Evolutionary conservation across 2,329 filamentous ascomycete species (phyloP), one percentile per base, ranked within the genome.

Genomic region (Curvularia verruculosa): DNA sequence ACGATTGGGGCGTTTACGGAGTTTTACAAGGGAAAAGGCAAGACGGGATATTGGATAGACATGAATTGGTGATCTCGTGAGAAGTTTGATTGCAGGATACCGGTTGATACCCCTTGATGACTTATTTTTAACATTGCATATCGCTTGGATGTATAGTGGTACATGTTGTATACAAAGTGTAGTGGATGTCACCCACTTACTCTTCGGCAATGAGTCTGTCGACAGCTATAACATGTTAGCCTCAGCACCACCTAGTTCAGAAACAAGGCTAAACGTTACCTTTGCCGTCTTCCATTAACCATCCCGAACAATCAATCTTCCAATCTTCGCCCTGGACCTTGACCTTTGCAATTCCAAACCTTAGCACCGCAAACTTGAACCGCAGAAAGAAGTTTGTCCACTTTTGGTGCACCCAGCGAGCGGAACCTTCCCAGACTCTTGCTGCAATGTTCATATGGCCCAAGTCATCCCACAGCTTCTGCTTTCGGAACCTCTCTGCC

Each of bases 241-340:
- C 3, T 21, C 4, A 12, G 24, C 12, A 12, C n/a, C 4, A 31
- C 10, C 8, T 15, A 18, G 3, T 28, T 5, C 13, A 2, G 21
- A 12, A 2, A 26, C 3, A 18, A 26, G 19, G 19, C 2, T 5
- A 24, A 19, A 15, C 10, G 15, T 65, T 71, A 76, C 73, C 73
- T 72, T 66, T 67, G 21, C 73, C 73, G 39, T 75, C 59, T 41
- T 76, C 73, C 6, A 69, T 49, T 52, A 76, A 49, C 44, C 65
- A 73, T 0, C 71, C 73, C 12, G 67, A 67, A 54, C 72, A 75
- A 50, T 76, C 73, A 45, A 76, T 68, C 60, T 75, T 75, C 72
- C 72, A 76, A 49, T 73, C 73, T 15, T 69, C 65, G 6, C 66
- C 72, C 15, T 68, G 56, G 3, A 74, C 69, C 46, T 72, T 61